phyloP scores from a whole-genome alignment of 768 basidiomycete genomes.

The Russula foetens region DNA sequence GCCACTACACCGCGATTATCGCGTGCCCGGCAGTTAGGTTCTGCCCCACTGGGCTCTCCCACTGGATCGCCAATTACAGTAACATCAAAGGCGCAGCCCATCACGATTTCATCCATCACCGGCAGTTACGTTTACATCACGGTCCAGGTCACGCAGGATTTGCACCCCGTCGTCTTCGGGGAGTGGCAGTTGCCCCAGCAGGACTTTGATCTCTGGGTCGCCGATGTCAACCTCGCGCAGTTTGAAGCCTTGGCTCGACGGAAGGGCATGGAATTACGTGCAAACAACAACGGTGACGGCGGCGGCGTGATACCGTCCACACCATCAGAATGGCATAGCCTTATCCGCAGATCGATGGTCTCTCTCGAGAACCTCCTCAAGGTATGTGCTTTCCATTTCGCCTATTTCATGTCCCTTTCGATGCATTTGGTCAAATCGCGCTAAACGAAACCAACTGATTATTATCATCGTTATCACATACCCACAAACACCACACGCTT shows the following conservation, averaged over 20 bases:
- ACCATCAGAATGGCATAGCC: slow-evolving; percentile 38
- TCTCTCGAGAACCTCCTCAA: slow-evolving; percentile 69
- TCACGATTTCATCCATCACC: slow-evolving; percentile 83
- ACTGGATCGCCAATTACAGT: slow-evolving; percentile 46
- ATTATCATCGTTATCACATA: neutral
- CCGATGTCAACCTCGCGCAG: slow-evolving; percentile 77
- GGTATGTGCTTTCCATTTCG: slow-evolving; percentile 33
- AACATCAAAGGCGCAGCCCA: slow-evolving; percentile 39
- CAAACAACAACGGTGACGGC: slow-evolving; percentile 14
- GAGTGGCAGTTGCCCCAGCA: slow-evolving; percentile 69
- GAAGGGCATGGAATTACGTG: slow-evolving; percentile 36
- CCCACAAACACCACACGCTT: neutral
- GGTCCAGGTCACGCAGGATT: slow-evolving; percentile 88
- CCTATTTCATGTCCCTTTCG: neutral
- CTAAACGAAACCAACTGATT: slow-evolving; percentile 1
- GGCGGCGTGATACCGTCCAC: slow-evolving; percentile 17
- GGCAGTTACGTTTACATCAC: slow-evolving; percentile 84
- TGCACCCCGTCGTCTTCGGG: slow-evolving; percentile 79
- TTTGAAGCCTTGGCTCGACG: slow-evolving; percentile 59
- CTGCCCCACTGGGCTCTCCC: slow-evolving; percentile 46
- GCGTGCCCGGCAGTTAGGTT: slow-evolving; percentile 25
- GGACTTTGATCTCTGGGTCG: slow-evolving; percentile 68
- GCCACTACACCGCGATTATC: slow-evolving; percentile 23
- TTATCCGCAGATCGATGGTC: slow-evolving; percentile 49
- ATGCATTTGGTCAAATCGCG: slow-evolving; percentile 3